phyloP scores from a whole-genome alignment of 2,329 filamentous ascomycete genomes.

The Neofusicoccum kwambonambiense region DNA sequence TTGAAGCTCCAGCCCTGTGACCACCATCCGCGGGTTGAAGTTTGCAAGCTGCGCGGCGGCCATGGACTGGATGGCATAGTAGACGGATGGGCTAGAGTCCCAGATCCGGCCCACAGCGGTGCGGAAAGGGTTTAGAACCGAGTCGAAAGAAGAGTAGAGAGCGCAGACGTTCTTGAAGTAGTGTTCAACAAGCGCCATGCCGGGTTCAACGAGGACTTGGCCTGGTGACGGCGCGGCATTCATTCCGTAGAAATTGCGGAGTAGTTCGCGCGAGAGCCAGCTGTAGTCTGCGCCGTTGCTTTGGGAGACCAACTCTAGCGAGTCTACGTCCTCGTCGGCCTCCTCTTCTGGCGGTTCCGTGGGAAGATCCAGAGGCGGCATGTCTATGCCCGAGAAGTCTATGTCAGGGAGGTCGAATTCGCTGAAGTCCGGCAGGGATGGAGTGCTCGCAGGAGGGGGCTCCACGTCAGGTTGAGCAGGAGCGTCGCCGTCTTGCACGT shows the following conservation, averaged over 20 bases:
- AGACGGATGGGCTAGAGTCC: conserved; percentile 58
- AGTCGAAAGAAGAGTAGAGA: conserved; percentile 65
- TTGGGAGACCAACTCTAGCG: not conserved
- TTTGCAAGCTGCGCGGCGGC: conserved; percentile 61
- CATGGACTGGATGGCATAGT: conserved; percentile 64
- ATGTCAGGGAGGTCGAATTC: not conserved
- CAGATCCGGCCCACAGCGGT: conserved; percentile 58
- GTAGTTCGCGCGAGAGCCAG: not conserved
- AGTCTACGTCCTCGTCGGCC: not conserved
- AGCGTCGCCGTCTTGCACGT: not conserved
- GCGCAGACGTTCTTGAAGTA: conserved; percentile 64
- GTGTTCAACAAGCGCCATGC: conserved; percentile 60
- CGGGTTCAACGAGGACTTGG: conserved; percentile 42
- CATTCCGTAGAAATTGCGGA: not conserved
- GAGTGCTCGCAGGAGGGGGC: not conserved
- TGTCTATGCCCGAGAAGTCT: not conserved
- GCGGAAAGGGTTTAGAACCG: conserved; percentile 60
- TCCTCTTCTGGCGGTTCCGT: not conserved
- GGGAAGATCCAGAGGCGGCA: not conserved
- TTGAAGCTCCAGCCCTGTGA: conserved; percentile 52
- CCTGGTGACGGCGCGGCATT: not conserved
- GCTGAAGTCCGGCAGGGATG: not conserved
- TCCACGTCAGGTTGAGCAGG: not conserved
- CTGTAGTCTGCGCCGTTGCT: not conserved
- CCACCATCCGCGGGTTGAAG: conserved; percentile 54